Evolutionary conservation across 1,284 basidiomycete genomes (phyloP), one percentile per base, ranked within the genome.

Genomic region (Macrocybe sp.): DNA sequence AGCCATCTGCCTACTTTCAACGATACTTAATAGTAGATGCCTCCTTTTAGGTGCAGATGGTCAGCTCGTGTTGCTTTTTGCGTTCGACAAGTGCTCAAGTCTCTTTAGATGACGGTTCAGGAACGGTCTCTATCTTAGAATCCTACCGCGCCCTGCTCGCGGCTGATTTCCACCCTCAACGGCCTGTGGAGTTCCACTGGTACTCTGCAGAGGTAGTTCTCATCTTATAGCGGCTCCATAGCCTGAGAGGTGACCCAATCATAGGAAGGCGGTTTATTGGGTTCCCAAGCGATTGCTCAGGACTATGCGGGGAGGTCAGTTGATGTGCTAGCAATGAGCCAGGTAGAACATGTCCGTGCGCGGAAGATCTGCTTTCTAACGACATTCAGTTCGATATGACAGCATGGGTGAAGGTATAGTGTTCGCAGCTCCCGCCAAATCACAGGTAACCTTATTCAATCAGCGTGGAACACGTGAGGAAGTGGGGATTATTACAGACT

Each of bases 151-250:
- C 83, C 2, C 76, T 99, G 49, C 73, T 94, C 54, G 74, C 78
- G n/a, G 76, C 85, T 41, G 80, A 85, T 59, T 97, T 89, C 73
- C 77, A 69, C 14, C 93, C 96, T 16, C 69, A 73, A 40, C 80
- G 81, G 47, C 78, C 89, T 12, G 79, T 98, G 49, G 94, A 98
- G 64, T 96, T 97, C 67, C 94, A 97, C 65, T 99, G 89, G 87
- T 98, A 93, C 65, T 89, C 89, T 45, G 94, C 93, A 41, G 93
- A 97, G 70, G 85, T 83, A 58, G 52, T 61, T 53, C 34, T 31
- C 41, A 44, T 39, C 39, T 42, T 46, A 36, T 41, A 47, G 29
- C 35, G 52, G 37, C 37, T 37, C 37, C 43, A 32, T 31, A 42
- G 39, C 32, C 48, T 53, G 9, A 47, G 28, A 34, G 37, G 37